Base-by-base conservation (phyloP, 2,329 filamentous ascomycete species). In the Fusarium nematophilum region DNA sequence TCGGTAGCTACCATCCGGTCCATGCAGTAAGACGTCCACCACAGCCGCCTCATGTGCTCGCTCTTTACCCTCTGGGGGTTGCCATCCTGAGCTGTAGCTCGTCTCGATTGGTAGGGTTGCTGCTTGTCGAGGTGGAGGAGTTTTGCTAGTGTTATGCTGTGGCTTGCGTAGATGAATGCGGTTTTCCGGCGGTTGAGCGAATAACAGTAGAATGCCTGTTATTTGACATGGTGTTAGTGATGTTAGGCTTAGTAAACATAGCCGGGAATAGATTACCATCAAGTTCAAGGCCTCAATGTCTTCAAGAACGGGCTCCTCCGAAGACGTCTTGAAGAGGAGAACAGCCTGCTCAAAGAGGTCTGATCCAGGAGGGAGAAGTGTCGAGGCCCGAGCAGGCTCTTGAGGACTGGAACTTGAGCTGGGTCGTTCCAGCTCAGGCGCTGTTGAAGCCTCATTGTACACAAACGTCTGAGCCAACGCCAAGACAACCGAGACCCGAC, bases 171-270 rank as follows among this genome's bases (percentile, higher is more conserved):
- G n/a, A 38, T 36, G 18, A 57, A 57, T 5, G 53, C 53, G 7
- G 48, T 53, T 34, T 57, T 47, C 10, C 48, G 36, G 31, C 53
- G 53, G 42, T 57, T 57, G 14, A 53, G 30, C 6, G 40, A 57
- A 21, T 57, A 57, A 10, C 53, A 57, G n/a, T 57, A 57, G 23
- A 57, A 57, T 2, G 53, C 53, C 53, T 57, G 17, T n/a, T n/a
- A n/a, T n/a, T n/a, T n/a, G n/a, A n/a, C n/a, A n/a, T n/a, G n/a
- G n/a, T n/a, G n/a, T n/a, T n/a, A n/a, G n/a, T n/a, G n/a, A n/a
- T n/a, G n/a, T n/a, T n/a, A n/a, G n/a, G n/a, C n/a, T n/a, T n/a
- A n/a, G n/a, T n/a, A n/a, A n/a, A n/a, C 9, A 15, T 26, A 26
- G 11, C n/a, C 13, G 9, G 10, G 18, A 26, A 31, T 52, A 37